Conservation (phyloP, 2,329 filamentous ascomycete genomes). For the Aspergillus pseudonomiae region DNA sequence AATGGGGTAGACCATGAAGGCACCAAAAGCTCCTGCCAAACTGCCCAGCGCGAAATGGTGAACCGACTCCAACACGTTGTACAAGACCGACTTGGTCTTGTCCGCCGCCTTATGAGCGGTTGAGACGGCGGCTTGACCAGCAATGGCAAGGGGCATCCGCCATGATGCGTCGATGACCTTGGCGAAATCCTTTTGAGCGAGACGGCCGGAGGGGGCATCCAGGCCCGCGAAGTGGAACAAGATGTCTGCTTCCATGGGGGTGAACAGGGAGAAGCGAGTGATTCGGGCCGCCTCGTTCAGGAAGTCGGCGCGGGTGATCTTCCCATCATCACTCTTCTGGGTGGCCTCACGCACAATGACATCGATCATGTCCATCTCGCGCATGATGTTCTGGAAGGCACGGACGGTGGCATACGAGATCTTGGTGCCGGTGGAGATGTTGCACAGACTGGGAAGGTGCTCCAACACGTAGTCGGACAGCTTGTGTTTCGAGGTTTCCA, state of each 20-base stretch:
- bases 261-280: slow-evolving; percentile 93
- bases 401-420: slow-evolving; percentile 97
- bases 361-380: slow-evolving; percentile 97
- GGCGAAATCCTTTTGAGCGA: slow-evolving; percentile 82
- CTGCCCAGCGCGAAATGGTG: slow-evolving; percentile 92
- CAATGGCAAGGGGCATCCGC: slow-evolving; percentile 67
- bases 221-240: slow-evolving; percentile 97
- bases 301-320: slow-evolving; percentile 93
- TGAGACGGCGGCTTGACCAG: slow-evolving; percentile 46
- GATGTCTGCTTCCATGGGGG: slow-evolving; percentile 97
- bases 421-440: slow-evolving; percentile 87
- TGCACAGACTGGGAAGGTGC: slow-evolving; percentile 90
- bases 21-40: slow-evolving; percentile 91
- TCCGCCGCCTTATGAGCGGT: slow-evolving; percentile 58
- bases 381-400: slow-evolving; percentile 96
- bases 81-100: slow-evolving; percentile 60
- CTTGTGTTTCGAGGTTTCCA: slow-evolving; percentile 91
- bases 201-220: slow-evolving; percentile 82
- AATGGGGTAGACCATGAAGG: slow-evolving; percentile 99
- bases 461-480: slow-evolving; percentile 93
- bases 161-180: slow-evolving; percentile 95
- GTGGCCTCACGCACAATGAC: slow-evolving; percentile 87
- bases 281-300: slow-evolving; percentile 88
- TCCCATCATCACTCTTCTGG: slow-evolving; percentile 79
- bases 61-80: slow-evolving; percentile 71